Evolutionary conservation across 495 filamentous ascomycete species (phyloP), one percentile per base, ranked within the genome.

Genomic region (Margaritispora aquatica): DNA sequence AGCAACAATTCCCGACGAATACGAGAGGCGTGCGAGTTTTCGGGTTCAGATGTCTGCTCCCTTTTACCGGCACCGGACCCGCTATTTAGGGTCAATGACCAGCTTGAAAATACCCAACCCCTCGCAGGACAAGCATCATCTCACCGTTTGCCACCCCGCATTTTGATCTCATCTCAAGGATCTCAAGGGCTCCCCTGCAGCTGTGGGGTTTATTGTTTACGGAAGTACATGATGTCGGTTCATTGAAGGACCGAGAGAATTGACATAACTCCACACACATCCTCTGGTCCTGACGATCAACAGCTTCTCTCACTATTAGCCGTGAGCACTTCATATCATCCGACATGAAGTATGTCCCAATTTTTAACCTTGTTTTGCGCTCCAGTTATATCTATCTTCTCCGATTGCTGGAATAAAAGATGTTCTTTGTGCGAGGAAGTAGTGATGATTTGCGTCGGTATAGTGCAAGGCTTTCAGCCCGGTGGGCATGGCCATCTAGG

Each of bases 351-450:
- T 58, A 15, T 17, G 17, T 1, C 3, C 47, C 22, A 58, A 36
- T 29, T 29, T 58, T 36, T 24, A 26, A 29, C 27, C 47, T 36
- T 41, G 47, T 41, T 58, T 38, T n/a, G 38, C 38, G 38, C 38
- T 23, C 26, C 44, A 46, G n/a, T n/a, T n/a, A n/a, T n/a, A 49
- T 38, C n/a, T 9, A 4, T 23, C 2, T 44, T 15, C 15, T 21
- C 27, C 27, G 36, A 62, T 62, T 62, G 60, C 60, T 62, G 60
- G 60, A 62, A 62, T 62, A 52, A 24, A 36, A 7, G 5, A 49
- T 53, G 17, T 44, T 8, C 38, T n/a, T 44, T 44, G 10, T 8
- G 8, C 10, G 19, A 3, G 38, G 38, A n/a, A n/a, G n/a, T n/a
- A n/a, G n/a, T n/a, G n/a, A n/a, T n/a, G n/a, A n/a, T n/a, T n/a